Base-by-base conservation (phyloP, 805 yeast genomes). In the Pichia occidentalis region DNA sequence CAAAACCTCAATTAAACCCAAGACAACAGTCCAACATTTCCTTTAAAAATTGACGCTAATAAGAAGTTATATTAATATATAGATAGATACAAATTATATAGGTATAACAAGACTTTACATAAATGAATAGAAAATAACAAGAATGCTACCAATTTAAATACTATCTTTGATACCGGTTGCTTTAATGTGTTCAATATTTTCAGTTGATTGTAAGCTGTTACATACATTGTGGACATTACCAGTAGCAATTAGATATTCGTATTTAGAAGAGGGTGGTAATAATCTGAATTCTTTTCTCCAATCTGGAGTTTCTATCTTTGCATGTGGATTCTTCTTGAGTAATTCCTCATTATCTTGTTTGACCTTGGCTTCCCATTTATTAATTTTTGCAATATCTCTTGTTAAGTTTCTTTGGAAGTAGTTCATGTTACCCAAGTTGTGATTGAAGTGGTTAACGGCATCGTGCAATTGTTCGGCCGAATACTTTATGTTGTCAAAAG, bases 371-470 rank as follows among this genome's bases (percentile, higher is more conserved):
- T 80, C 79, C 88, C 90, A 84, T 55, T 78, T 85, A 46, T 68
- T 67, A 47, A 84, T 70, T 65, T 80, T 82, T 43, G 76, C 61
- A 57, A 70, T 65, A 56, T 84, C 94, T 56, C 86, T 73, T 33
- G 77, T 72, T 43, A 75, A 67, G 51, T 75, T 80, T 65, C 94
- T 77, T 64, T 83, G 92, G 66, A 75, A 82, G 63, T 80, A 83
- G 67, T 82, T 80, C 68, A 80, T 78, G 62, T 79, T 83, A 49
- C 80, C 79, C 57, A 81, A 84, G 56, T 80, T 87, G 57, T 79
- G 79, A 64, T 79, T 80, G 64, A 75, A 77, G 34, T 80, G 77
- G 59, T 84, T 92, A 28, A 84, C 70, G 36, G 85, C 74, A 44
- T 75, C 79, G 54, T 75, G 70, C 47, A 83, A 67, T 32, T 72